Percentiles rank a stretch among this genome's conserved stretches.
phyloP scores from a whole-genome alignment of 768 basidiomycete genomes.

The Leccinum fibrillosum region DNA sequence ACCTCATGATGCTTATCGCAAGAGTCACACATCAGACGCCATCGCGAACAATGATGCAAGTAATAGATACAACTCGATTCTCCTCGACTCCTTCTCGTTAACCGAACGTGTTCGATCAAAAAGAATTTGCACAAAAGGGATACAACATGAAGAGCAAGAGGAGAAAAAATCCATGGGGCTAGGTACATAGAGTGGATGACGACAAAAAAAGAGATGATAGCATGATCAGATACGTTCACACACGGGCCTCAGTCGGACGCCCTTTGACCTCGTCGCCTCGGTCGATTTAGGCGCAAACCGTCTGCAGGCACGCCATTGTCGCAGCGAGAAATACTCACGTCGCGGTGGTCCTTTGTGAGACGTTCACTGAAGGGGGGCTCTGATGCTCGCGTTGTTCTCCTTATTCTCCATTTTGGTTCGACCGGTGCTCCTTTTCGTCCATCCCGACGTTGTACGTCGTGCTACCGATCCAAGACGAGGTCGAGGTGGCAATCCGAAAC shows the following conservation, averaged over 20 bases:
- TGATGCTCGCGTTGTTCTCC: conserved; percentile 39
- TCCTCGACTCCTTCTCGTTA: background rate
- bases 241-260: too few relatives aligned
- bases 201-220: background rate
- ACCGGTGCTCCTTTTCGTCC: conserved; percentile 59
- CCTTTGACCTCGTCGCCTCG: conserved; percentile 36
- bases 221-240: background rate
- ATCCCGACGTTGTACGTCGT: conserved; percentile 56
- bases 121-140: conserved; percentile 2
- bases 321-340: conserved; percentile 45
- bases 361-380: conserved; percentile 11
- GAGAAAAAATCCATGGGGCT: conserved; percentile 6
- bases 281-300: conserved; percentile 42
- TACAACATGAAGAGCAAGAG: conserved; percentile 22
- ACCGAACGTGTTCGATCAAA: background rate
- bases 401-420: conserved; percentile 53
- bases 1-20: too few relatives aligned
- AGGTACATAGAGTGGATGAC: conserved; percentile 25
- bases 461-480: conserved; percentile 55
- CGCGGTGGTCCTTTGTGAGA: conserved; percentile 38
- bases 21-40: too few relatives aligned
- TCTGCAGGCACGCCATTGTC: conserved; percentile 28
- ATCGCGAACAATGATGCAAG: background rate
- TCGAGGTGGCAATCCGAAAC: conserved; percentile 32
- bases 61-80: background rate